phyloP scores from a whole-genome alignment of 2,329 filamentous ascomycete genomes.

The Lithohypha guttulata region DNA sequence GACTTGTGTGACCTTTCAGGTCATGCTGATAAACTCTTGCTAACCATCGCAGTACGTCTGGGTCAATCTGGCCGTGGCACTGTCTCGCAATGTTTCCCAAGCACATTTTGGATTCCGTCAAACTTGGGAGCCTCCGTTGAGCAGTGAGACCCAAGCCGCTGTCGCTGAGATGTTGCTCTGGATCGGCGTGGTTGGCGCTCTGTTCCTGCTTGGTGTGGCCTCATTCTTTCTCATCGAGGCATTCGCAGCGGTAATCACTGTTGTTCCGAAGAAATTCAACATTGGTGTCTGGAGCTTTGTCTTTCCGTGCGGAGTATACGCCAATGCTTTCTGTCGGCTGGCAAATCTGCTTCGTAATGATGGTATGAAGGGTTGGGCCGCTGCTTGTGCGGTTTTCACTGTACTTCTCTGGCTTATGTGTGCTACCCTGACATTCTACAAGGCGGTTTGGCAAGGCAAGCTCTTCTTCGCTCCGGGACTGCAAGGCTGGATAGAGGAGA shows the following conservation, averaged over 20 bases:
- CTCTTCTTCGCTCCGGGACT: constrained; percentile 21
- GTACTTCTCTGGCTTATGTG: constrained; percentile 21
- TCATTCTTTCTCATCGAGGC: constrained; percentile 22
- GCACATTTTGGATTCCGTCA: constrained; percentile 13
- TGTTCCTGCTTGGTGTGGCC: constrained; percentile 19
- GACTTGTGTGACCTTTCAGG: no score
- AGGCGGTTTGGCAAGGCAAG: constrained; percentile 18
- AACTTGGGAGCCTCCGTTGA: constrained; percentile 11
- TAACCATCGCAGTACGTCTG: no score
- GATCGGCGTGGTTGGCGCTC: constrained; percentile 18
- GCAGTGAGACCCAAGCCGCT: constrained; percentile 10
- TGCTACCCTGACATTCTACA: constrained; percentile 18
- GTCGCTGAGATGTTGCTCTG: constrained; percentile 20
- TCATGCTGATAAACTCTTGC: no score
- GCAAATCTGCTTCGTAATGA: constrained; percentile 20
- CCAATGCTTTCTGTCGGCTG: constrained; percentile 17
- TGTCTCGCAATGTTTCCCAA: constrained; percentile 15
- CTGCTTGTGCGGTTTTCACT: constrained; percentile 14
- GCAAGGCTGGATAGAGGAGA: constrained; percentile 17
- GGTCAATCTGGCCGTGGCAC: constrained; percentile 15
- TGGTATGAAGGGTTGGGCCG: constrained; percentile 22
- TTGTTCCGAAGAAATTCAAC: constrained; percentile 19
- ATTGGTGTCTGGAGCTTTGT: constrained; percentile 21
- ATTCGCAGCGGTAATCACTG: constrained; percentile 8
- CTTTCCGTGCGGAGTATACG: constrained; percentile 21